A percentile compares a stretch with the other conserved stretches of the same genome.
Conservation (phyloP, 768 basidiomycete species). For the Boletus patriciae region DNA sequence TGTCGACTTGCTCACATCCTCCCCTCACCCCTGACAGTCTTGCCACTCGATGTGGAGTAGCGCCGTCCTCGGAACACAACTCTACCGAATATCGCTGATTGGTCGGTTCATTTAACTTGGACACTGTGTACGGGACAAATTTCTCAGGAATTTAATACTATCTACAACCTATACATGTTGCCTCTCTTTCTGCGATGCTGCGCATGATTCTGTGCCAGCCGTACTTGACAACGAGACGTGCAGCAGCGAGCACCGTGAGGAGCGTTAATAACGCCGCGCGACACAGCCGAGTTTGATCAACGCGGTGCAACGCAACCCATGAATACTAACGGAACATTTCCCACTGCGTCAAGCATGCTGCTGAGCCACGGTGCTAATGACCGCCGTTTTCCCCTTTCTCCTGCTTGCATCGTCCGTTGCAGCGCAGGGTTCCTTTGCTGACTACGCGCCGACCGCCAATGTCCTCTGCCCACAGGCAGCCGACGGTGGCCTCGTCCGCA, state of each 20-base stretch:
- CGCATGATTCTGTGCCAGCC: too few relatives aligned
- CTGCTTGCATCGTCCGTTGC: not conserved
- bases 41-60: not conserved
- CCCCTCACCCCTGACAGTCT: not conserved
- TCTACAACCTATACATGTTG: too few relatives aligned
- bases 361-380: slow-evolving; percentile 8
- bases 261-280: not conserved
- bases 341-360: slow-evolving; percentile 13
- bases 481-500: slow-evolving; percentile 44
- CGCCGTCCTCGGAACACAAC: not conserved
- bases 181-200: too few relatives aligned
- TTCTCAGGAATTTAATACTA: not conserved
- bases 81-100: not conserved
- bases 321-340: not conserved
- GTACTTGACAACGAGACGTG: too few relatives aligned
- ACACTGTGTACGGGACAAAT: not conserved
- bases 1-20: not conserved
- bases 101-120: too few relatives aligned
- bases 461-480: slow-evolving; percentile 53
- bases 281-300: slow-evolving; percentile 15
- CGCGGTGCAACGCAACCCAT: slow-evolving; percentile 7
- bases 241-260: not conserved
- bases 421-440: slow-evolving; percentile 32
- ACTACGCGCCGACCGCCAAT: slow-evolving; percentile 54
- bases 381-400: not conserved